Evolutionary conservation across 2,329 filamentous ascomycete genomes (phyloP).

Genomic region (Xylaria sp.): DNA sequence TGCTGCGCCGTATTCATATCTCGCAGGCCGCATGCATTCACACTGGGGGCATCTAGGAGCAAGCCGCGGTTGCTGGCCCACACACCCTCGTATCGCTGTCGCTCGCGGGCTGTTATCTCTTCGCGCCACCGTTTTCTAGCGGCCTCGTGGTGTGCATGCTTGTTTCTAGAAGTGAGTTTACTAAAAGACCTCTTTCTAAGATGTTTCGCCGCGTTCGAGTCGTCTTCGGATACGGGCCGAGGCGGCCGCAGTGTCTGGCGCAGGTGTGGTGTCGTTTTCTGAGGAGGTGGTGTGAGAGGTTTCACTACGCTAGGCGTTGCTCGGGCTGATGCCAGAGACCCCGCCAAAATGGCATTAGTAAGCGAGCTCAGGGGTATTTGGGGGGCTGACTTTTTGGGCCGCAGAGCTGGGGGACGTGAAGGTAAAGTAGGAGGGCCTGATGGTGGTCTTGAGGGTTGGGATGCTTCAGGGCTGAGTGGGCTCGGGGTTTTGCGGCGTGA

Average conservation of each 20-base stretch:
- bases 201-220: conserved; percentile 40
- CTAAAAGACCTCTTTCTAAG: conserved; percentile 48
- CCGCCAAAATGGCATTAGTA: conserved; percentile 69
- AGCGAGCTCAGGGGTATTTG: conserved; percentile 58
- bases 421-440: conserved; percentile 15
- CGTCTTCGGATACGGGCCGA: conserved; percentile 45
- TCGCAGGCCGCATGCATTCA: conserved; percentile 7
- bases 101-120: conserved; percentile 63
- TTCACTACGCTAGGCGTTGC: conserved; percentile 37
- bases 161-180: conserved; percentile 45
- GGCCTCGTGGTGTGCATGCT: conserved; percentile 72
- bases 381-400: conserved; percentile 23
- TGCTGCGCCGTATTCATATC: conserved; percentile 39
- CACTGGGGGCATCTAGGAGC: conserved; percentile 31
- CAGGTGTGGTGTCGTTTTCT: conserved; percentile 49
- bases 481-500: conserved; percentile 24
- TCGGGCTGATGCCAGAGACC: conserved; percentile 63
- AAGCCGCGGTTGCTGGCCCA: conserved; percentile 76
- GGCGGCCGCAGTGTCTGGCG: conserved; percentile 61
- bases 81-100: conserved; percentile 77
- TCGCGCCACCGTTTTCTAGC: conserved; percentile 72
- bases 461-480: conserved; percentile 18
- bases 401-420: conserved; percentile 11
- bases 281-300: conserved; percentile 38
- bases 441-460: conserved; percentile 17